A percentile compares a stretch with the other conserved stretches of the same genome.
Conservation (phyloP, 1,284 basidiomycete species). For the Melampsora larici-populina region DNA sequence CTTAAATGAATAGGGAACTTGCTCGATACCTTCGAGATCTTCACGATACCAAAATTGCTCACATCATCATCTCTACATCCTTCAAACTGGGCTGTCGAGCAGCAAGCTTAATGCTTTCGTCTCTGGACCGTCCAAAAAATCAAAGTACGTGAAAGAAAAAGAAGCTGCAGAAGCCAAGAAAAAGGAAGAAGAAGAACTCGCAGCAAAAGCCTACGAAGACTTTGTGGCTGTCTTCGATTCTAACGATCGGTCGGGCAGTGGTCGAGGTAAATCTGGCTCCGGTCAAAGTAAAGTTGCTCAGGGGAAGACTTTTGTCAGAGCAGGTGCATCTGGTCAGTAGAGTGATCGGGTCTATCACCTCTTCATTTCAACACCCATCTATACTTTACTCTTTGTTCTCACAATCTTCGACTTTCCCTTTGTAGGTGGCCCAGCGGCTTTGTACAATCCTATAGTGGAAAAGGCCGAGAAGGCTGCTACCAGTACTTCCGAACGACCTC, state of each 20-base stretch:
- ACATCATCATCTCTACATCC: no score
- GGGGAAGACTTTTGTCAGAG: slow-evolving; percentile 70
- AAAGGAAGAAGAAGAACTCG: slow-evolving; percentile 53
- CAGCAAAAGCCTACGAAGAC: slow-evolving; percentile 66
- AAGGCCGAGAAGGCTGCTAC: no score
- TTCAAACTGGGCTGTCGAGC: no score
- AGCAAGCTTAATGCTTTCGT: slow-evolving; percentile 49
- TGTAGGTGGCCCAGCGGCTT: no score
- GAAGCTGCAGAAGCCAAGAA: slow-evolving; percentile 83
- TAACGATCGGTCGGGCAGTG: slow-evolving; percentile 57
- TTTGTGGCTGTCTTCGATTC: slow-evolving; percentile 81
- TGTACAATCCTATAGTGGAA: no score
- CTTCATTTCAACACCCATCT: not conserved
- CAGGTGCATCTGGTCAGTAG: slow-evolving; percentile 55
- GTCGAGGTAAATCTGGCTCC: slow-evolving; percentile 44
- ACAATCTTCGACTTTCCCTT: no score
- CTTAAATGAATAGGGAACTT: no score
- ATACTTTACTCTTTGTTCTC: slow-evolving; percentile 44
- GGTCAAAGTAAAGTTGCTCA: slow-evolving; percentile 46
- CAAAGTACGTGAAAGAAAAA: slow-evolving; percentile 67
- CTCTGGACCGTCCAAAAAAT: slow-evolving; percentile 56
- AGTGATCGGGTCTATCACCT: not conserved
- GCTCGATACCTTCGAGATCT: no score
- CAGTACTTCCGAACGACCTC: slow-evolving; percentile 14
- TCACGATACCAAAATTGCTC: no score